Base-by-base conservation (phyloP, 2,329 filamentous ascomycete species). In the Orbilia javanica region DNA sequence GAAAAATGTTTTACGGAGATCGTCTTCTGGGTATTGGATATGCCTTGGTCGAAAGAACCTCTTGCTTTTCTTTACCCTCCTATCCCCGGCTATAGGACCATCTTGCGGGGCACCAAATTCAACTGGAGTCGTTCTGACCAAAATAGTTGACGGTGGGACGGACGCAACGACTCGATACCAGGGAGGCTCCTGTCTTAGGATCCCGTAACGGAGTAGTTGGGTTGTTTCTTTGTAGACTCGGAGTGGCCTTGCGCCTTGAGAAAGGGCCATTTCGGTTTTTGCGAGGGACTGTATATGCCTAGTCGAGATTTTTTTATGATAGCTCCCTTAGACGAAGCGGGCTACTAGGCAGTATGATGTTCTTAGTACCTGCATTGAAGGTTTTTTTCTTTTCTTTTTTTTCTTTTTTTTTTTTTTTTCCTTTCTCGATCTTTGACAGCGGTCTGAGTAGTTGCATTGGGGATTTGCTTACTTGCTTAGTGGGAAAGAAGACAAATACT, bases 21-120 rank as follows among this genome's bases (percentile, higher is more conserved):
- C 85, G 85, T 99, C 96, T 84, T 99, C 96, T 77, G 92, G 89
- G 83, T 96, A 97, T 67, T 86, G 86, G 80, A 99, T 90, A 73
- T 87, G 85, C 80, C 94, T 89, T 0, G 96, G 96, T 81, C 90
- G 89, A 86, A 94, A 98, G 81, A 97, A 86, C 81, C 39, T 83
- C 83, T 53, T 87, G 86, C 64, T 85, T 85, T 82, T 87, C 89
- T n/a, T 83, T 83, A 65, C 80, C 82, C 77, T 82, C 83, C 71
- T 83, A 79, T 79, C 83, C 80, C 83, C 81, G 79, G 82, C 82
- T 80, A 81, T 18, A 83, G 81, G 15, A 83, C 83, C 80, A 82
- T 83, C 79, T 84, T 79, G 71, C 85, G 84, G 80, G 84, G 83
- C 18, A 13, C 65, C 46, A n/a, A 76, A 70, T 20, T 85, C 84